Evolutionary conservation across 257 asterid genomes (phyloP).

Genomic region (Knoxia roxburghii): DNA sequence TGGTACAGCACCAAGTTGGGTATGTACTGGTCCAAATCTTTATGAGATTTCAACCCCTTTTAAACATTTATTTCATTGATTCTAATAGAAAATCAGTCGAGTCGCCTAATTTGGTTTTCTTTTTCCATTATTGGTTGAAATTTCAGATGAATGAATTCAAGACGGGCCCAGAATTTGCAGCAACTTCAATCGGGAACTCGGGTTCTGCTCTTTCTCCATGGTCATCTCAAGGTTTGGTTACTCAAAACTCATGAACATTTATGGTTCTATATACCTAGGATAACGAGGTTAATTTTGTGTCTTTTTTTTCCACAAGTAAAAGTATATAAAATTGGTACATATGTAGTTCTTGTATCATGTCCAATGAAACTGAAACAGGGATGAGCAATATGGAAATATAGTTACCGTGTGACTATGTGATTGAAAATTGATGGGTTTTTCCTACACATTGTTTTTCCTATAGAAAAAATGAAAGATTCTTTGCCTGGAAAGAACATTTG

Average conservation of each 20-base stretch:
- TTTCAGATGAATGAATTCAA: conserved; percentile 54
- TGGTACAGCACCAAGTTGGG: conserved; percentile 86
- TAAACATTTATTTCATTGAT: background rate
- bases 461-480: conserved; percentile 22
- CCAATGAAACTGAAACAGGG: background rate
- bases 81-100: background rate
- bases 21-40: conserved; percentile 23
- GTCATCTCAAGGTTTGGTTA: conserved; percentile 64
- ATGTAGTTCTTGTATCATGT: background rate
- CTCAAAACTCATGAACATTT: background rate
- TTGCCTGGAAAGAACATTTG: conserved; percentile 39
- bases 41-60: background rate
- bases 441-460: conserved; percentile 16
- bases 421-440: conserved; percentile 18
- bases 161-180: conserved; percentile 72
- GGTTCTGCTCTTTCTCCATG: conserved; percentile 70
- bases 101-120: background rate
- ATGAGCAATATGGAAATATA: background rate
- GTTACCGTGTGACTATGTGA: background rate
- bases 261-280: background rate
- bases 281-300: too few relatives aligned
- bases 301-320: too few relatives aligned
- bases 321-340: too few relatives aligned
- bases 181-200: conserved; percentile 51
- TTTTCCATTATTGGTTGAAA: background rate